Base-by-base conservation (phyloP, 495 filamentous ascomycete genomes). In the Lindgomyces ingoldianus region DNA sequence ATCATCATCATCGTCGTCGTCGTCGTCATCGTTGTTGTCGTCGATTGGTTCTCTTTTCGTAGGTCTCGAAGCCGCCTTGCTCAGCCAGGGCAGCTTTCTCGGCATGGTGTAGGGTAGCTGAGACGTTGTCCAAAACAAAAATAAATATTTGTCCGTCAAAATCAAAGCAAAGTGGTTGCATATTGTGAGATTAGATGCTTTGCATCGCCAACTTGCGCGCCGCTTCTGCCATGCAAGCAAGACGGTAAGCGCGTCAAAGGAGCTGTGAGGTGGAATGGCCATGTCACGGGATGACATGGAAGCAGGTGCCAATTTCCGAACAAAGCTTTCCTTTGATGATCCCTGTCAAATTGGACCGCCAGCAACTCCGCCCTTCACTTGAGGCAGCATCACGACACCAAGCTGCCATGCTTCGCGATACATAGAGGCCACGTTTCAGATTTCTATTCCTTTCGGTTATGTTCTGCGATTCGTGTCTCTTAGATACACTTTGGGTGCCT, bases 51-150 rank as follows among this genome's bases (percentile, higher is more conserved):
- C 6, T 47, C 42, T 24, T n/a, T 56, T 42, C 12, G 50, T 58
- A 29, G 1, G 25, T 1, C n/a, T 69, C 16, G 26, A 27, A 14
- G 30, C 42, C 45, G 52, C 52, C 24, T 64, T 57, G 44, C 51
- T 67, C 19, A 69, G 61, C 64, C 68, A 70, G 4, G 68, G 68
- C 8, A 70, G 42, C 30, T 64, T 39, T 21, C 68, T 64, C 55
- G 68, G 68, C 68, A 70, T 70, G 14, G 22, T 64, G 21, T n/a
- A 33, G 21, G 26, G 16, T 39, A 14, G 2, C 21, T 42, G 33
- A 27, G 21, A 27, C 19, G 33, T 9, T 6, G 49, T 49, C n/a
- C 57, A 60, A 29, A 25, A 27, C 36, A 19, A 3, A 18, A 36
- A 19, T 29, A 21, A 24, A 24, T 21, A 25, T 8, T 16, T 39